Conservation (phyloP, 2,329 filamentous ascomycete genomes). For the Diaporthe vexans region DNA sequence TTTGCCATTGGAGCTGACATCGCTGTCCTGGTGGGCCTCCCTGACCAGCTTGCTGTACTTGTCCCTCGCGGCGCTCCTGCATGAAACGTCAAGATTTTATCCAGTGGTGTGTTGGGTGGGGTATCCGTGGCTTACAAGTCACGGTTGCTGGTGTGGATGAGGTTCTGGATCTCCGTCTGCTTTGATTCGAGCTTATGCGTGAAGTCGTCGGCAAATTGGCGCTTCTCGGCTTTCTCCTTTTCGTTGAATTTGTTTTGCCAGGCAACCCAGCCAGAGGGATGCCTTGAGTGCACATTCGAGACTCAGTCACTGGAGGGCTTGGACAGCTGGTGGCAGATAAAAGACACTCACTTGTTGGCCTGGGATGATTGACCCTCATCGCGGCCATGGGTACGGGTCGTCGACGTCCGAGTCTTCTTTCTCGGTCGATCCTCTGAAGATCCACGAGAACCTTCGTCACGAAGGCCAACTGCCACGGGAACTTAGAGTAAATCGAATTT, state of each 20-base stretch:
- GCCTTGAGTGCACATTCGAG: constrained; percentile 1
- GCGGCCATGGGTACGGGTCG: background rate
- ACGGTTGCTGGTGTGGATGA: constrained; percentile 46
- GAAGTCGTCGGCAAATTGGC: constrained; percentile 43
- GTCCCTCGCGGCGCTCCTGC: constrained; percentile 22
- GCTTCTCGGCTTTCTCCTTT: constrained; percentile 44
- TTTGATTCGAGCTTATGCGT: constrained; percentile 33
- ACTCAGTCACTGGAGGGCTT: background rate
- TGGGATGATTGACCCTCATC: background rate
- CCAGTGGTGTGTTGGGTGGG: background rate
- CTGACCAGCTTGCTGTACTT: constrained; percentile 36
- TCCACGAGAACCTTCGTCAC: constrained; percentile 28
- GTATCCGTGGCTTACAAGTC: constrained; percentile 47
- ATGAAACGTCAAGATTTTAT: background rate
- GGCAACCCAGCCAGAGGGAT: constrained; percentile 32
- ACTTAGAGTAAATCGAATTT: background rate
- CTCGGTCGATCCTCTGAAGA: constrained; percentile 16
- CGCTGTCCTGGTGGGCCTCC: background rate
- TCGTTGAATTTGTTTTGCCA: constrained; percentile 43
- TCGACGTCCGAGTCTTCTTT: constrained; percentile 24
- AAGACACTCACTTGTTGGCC: constrained; percentile 19
- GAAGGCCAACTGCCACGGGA: background rate
- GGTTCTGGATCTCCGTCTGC: constrained; percentile 43
- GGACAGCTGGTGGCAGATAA: too few species aligned
- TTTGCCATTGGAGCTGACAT: background rate